Base-by-base conservation (phyloP, 257 asterid genomes). In the Ligustrum vulgare region DNA sequence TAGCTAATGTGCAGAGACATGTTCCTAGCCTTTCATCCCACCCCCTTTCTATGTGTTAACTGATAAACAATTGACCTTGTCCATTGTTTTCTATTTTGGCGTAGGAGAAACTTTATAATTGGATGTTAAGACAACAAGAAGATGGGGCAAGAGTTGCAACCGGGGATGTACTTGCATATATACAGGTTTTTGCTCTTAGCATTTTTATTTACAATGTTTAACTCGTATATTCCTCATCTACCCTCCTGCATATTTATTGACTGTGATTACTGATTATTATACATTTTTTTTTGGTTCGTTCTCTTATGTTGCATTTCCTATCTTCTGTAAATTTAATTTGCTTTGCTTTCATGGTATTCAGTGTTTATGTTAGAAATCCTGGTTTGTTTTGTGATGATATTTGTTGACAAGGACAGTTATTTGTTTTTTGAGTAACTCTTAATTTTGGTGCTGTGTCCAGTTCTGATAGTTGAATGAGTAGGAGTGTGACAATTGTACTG, bases 81-180 rank as follows among this genome's bases (percentile, higher is more conserved):
- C 34, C 6, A 13, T 60, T 60, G 8, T 37, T 45, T 73, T 28
- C 5, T 69, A 45, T 49, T 71, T 47, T 72, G 34, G 54, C 81
- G 47, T 77, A 89, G 94, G 94, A 85, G 80, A 87, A 87, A 76
- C 91, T 89, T 69, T 79, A 79, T 67, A 83, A 67, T 78, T 87
- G 92, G 92, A 81, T 87, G 31, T 81, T 78, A 78, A 85, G 94
- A 69, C 86, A 82, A 72, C 94, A 89, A 64, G 89, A 87, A 81
- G 86, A 76, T 23, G 94, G 92, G n/a, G 47, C 65, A 45, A 81
- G 91, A 81, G 87, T 87, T 67, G 82, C 79, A 81, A 76, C 90
- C 37, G 89, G 85, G 20, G 91, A 87, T 73, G 86, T 89, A 70
- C 43, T 85, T n/a, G 78, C 89, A 37, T 84, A 87, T 80, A 62